phyloP scores from a whole-genome alignment of 2,329 filamentous ascomycete species.

The Colletotrichum tropicicola region DNA sequence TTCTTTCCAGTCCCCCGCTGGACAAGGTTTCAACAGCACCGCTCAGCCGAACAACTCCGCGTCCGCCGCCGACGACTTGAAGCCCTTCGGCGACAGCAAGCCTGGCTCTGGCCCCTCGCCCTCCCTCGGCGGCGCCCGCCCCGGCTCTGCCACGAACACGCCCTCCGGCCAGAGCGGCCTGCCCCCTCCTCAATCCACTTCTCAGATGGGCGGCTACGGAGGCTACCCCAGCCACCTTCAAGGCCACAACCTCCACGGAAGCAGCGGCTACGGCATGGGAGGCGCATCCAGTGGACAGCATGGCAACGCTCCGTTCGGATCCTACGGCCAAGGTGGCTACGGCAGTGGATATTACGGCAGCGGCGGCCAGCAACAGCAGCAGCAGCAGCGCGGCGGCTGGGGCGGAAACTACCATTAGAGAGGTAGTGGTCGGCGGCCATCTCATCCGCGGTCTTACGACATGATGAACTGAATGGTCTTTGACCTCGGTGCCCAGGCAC shows the following conservation, averaged over 20 bases:
- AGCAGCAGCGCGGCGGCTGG: slow-evolving; percentile 63
- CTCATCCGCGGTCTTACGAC: neutral
- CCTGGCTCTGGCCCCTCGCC: slow-evolving; percentile 63
- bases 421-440: slow-evolving; percentile 39
- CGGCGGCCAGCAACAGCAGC: slow-evolving; percentile 45
- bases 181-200: slow-evolving; percentile 62
- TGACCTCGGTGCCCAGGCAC: slow-evolving; percentile 11
- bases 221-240: slow-evolving; percentile 65
- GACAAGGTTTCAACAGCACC: slow-evolving; percentile 62
- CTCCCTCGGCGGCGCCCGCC: slow-evolving; percentile 63
- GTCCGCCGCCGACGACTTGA: slow-evolving; percentile 61
- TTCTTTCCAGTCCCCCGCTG: slow-evolving; percentile 63
- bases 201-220: slow-evolving; percentile 64
- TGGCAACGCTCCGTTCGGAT: slow-evolving; percentile 61
- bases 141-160: slow-evolving; percentile 66
- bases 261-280: slow-evolving; percentile 63
- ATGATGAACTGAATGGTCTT: neutral
- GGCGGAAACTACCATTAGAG: slow-evolving; percentile 67
- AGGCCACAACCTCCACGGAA: slow-evolving; percentile 62
- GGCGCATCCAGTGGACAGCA: slow-evolving; percentile 61
- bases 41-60: slow-evolving; percentile 54
- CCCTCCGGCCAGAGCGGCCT: slow-evolving; percentile 61
- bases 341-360: slow-evolving; percentile 57
- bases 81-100: slow-evolving; percentile 68
- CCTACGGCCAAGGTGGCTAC: slow-evolving; percentile 59